Percentiles rank a stretch among this genome's conserved stretches.
phyloP scores from a whole-genome alignment of 495 filamentous ascomycete genomes.

The Daldinia grandis region DNA sequence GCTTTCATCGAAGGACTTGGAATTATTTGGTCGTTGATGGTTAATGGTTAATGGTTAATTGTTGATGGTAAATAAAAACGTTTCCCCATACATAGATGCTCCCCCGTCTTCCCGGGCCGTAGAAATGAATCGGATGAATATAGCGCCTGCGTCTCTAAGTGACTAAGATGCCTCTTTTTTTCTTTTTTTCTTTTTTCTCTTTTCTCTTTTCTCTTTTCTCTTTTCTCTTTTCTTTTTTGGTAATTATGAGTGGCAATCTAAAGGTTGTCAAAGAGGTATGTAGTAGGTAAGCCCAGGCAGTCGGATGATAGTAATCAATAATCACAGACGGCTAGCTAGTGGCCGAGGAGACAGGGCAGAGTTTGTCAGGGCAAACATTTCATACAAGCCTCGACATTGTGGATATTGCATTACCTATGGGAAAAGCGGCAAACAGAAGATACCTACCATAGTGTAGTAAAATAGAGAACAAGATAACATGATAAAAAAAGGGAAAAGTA shows the following conservation, averaged over 20 bases:
- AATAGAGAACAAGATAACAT: background rate
- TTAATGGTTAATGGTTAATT: background rate
- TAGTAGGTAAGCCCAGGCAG: background rate
- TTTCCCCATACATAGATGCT: too few species aligned
- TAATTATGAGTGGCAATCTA: too few species aligned
- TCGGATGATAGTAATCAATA: slow-evolving; percentile 12
- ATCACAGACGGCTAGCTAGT: background rate
- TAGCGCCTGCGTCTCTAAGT: background rate
- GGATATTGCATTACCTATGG: background rate
- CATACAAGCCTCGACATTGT: background rate
- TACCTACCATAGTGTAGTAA: background rate
- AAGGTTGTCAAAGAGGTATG: background rate
- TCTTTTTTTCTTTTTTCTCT: background rate
- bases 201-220: too few species aligned
- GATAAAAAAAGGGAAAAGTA: background rate
- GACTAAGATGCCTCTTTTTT: background rate
- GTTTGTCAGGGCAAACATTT: slow-evolving; percentile 10
- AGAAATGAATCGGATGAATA: slow-evolving; percentile 21
- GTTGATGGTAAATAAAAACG: background rate
- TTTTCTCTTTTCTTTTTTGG: too few species aligned
- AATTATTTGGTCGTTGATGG: slow-evolving; percentile 6
- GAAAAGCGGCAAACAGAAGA: slow-evolving; percentile 1
- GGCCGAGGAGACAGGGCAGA: background rate
- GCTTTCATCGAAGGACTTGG: slow-evolving; percentile 22
- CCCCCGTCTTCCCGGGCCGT: background rate